Evolutionary conservation across 768 basidiomycete genomes (phyloP).

Genomic region (Leccinum broughii): DNA sequence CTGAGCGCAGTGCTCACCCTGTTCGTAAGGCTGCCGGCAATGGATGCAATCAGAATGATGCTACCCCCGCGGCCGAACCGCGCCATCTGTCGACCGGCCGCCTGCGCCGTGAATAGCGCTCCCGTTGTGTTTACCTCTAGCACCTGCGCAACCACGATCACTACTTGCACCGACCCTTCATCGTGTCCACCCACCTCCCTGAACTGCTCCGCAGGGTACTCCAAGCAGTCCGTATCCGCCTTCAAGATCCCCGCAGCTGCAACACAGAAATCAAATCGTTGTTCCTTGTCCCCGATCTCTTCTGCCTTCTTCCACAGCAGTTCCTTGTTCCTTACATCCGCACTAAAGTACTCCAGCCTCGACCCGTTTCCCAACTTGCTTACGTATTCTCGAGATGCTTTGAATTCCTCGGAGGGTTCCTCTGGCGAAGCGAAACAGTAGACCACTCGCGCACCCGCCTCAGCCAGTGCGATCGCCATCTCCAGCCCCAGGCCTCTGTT

Average conservation of each 20-base stretch:
- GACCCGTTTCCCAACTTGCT: slow-evolving; percentile 41
- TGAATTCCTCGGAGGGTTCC: slow-evolving; percentile 59
- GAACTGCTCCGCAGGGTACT: slow-evolving; percentile 66
- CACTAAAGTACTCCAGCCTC: slow-evolving; percentile 60
- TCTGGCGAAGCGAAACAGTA: slow-evolving; percentile 68
- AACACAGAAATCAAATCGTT: slow-evolving; percentile 72
- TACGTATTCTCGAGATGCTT: slow-evolving; percentile 52
- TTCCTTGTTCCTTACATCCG: slow-evolving; percentile 66
- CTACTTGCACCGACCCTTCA: neutral
- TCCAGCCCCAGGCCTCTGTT: slow-evolving; percentile 77
- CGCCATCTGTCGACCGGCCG: slow-evolving; percentile 58
- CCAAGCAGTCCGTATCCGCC: slow-evolving; percentile 58
- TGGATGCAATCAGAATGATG: slow-evolving; percentile 60
- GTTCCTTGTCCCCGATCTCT: slow-evolving; percentile 64
- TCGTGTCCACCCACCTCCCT: slow-evolving; percentile 45
- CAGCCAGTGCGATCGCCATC: slow-evolving; percentile 72
- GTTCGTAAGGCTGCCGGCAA: slow-evolving; percentile 71
- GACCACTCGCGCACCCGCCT: slow-evolving; percentile 67
- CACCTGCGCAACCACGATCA: slow-evolving; percentile 41
- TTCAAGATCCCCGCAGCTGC: slow-evolving; percentile 80
- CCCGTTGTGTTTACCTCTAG: slow-evolving; percentile 65
- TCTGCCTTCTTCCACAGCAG: slow-evolving; percentile 55
- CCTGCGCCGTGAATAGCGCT: slow-evolving; percentile 61
- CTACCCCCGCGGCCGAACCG: slow-evolving; percentile 48
- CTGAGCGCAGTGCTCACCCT: slow-evolving; percentile 40